Percentiles rank a stretch among this genome's conserved stretches.
Evolutionary conservation across 225 moss, liverwort and hornwort species (phyloP).

Genomic region (Anthoceros angustus): DNA sequence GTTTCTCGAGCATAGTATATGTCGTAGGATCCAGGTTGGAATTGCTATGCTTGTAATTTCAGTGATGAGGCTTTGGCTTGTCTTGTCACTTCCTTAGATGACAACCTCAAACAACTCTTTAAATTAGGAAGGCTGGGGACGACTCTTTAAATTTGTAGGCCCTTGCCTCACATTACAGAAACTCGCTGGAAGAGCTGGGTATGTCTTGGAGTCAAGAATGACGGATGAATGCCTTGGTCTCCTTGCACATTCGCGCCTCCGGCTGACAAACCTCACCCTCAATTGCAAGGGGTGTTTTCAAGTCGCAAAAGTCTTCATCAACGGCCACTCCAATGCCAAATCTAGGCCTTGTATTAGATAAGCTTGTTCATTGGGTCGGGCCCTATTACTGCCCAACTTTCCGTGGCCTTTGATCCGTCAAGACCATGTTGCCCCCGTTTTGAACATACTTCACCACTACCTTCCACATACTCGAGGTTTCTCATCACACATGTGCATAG

Average conservation of each 20-base stretch:
- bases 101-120: constrained; percentile 20
- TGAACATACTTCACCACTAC: too few species aligned
- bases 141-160: constrained; percentile 25
- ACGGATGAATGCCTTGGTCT: constrained; percentile 33
- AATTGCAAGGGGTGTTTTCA: constrained; percentile 47
- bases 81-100: constrained; percentile 20
- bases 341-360: too few species aligned
- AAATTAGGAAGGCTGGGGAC: constrained; percentile 31
- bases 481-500: too few species aligned
- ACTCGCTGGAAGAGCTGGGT: constrained; percentile 23
- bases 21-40: too few species aligned
- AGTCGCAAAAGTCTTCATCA: constrained; percentile 18
- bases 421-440: too few species aligned
- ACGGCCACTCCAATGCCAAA: constrained; percentile 49
- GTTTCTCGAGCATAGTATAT: too few species aligned
- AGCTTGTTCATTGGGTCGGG: too few species aligned
- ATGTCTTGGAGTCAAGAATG: constrained; percentile 35
- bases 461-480: too few species aligned
- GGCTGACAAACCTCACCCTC: constrained; percentile 21
- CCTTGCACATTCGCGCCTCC: constrained; percentile 23
- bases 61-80: constrained; percentile 38
- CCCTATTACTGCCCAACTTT: too few species aligned
- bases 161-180: constrained; percentile 17
- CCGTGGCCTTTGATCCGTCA: too few species aligned
- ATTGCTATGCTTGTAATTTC: too few species aligned